Conservation (phyloP, 202 grass and related monocot genomes). For the Digitaria exilis region DNA sequence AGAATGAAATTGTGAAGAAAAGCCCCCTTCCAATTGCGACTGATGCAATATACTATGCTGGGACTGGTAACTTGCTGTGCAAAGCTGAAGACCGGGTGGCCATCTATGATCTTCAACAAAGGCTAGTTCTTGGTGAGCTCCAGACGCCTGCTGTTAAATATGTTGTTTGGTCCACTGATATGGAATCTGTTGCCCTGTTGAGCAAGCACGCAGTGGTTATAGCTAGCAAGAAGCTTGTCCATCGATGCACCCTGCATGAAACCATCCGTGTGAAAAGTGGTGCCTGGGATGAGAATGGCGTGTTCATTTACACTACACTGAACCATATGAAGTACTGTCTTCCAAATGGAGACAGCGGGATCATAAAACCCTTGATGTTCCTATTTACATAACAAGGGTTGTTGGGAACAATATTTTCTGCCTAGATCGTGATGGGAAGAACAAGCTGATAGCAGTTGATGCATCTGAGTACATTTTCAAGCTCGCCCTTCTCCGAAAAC, state of each 20-base stretch:
- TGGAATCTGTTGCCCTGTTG: conserved; percentile 54
- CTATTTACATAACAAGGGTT: conserved; percentile 97
- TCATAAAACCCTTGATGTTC: conserved; percentile 95
- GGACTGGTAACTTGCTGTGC: conserved; percentile 92
- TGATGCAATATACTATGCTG: conserved; percentile 96
- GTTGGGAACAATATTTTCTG: conserved; percentile 79
- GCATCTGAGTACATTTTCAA: conserved; percentile 99
- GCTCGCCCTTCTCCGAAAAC: conserved; percentile 83
- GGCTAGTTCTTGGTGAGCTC: conserved; percentile 88
- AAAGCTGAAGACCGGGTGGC: conserved; percentile 85
- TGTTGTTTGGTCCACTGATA: conserved; percentile 89
- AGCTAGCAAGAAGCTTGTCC: conserved; percentile 89
- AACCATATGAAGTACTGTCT: conserved; percentile 99
- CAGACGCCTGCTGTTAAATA: conserved; percentile 88
- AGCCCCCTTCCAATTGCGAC: conserved; percentile 76
- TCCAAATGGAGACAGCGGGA: conserved; percentile 95
- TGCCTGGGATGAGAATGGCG: conserved; percentile 96
- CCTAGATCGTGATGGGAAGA: conserved; percentile 96
- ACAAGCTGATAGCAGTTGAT: conserved; percentile 77
- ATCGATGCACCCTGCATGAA: conserved; percentile 88
- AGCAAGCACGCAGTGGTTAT: conserved; percentile 94
- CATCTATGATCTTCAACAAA: conserved; percentile 98
- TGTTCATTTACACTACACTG: conserved; percentile 91
- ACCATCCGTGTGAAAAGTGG: conserved; percentile 99
- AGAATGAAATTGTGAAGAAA: conserved; percentile 99